Evolutionary conservation across 257 asterid genomes (phyloP).

Genomic region (Eustoma russellianum): DNA sequence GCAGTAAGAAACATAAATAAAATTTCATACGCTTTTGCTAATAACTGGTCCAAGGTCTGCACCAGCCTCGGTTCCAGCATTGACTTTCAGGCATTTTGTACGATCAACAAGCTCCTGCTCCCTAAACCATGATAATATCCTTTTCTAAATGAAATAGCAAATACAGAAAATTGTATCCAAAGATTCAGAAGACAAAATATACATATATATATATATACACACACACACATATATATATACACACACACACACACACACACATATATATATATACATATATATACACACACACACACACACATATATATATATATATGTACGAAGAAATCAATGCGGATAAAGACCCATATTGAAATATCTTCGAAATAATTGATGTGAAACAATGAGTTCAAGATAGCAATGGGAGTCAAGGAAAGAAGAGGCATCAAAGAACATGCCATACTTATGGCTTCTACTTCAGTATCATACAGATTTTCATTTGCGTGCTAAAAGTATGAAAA

Average conservation of each 20-base stretch:
- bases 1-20: not conserved
- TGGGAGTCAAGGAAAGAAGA: not conserved
- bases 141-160: not conserved
- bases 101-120: slow-evolving; percentile 29
- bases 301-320: no score
- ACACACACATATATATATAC: no score
- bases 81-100: slow-evolving; percentile 30
- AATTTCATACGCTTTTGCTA: slow-evolving; percentile 26
- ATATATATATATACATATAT: no score
- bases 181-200: no score
- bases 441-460: no score
- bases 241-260: no score
- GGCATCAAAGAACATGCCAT: not conserved
- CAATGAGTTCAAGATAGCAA: not conserved
- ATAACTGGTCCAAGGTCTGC: slow-evolving; percentile 38
- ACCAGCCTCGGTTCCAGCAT: slow-evolving; percentile 40
- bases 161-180: not conserved
- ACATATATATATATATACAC: no score
- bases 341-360: not conserved
- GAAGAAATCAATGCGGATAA: no score
- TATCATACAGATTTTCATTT: no score
- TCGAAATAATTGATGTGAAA: not conserved
- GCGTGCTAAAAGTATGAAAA: no score
- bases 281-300: no score
- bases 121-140: slow-evolving; percentile 16